Conservation (phyloP, 805 yeast genomes). For the Ogataea kodamae region DNA sequence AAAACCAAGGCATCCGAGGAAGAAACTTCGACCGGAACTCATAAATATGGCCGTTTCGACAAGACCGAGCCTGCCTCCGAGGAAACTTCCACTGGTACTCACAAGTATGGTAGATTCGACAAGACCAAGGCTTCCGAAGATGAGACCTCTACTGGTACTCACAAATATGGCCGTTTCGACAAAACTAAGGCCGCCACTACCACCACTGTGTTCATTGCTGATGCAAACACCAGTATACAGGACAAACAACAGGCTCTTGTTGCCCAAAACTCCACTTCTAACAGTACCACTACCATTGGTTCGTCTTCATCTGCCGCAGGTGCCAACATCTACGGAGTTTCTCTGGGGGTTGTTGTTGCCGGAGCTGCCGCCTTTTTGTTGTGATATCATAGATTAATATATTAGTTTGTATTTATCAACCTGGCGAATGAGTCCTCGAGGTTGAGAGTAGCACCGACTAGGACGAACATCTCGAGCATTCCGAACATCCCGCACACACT, state of each 20-base stretch:
- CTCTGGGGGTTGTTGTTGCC: slow-evolving; percentile 21
- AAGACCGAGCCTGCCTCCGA: slow-evolving; percentile 38
- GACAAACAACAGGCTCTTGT: slow-evolving; percentile 19
- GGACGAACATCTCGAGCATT: no score
- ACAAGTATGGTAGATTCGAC: slow-evolving; percentile 55
- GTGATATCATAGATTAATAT: slow-evolving; percentile 11
- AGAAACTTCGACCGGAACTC: slow-evolving; percentile 38
- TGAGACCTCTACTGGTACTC: slow-evolving; percentile 37
- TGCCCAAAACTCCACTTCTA: slow-evolving; percentile 24
- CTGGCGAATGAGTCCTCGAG: no score
- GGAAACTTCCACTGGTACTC: slow-evolving; percentile 44
- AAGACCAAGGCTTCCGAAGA: slow-evolving; percentile 36
- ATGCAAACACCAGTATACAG: slow-evolving; percentile 11
- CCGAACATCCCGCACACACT: no score
- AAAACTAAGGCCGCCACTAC: slow-evolving; percentile 41
- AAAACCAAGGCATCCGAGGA: slow-evolving; percentile 36
- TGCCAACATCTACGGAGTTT: slow-evolving; percentile 14
- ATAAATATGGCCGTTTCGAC: slow-evolving; percentile 47
- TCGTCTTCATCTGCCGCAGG: slow-evolving; percentile 25
- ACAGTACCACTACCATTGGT: slow-evolving; percentile 15
- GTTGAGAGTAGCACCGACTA: no score
- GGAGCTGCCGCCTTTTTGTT: slow-evolving; percentile 22
- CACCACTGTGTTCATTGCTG: slow-evolving; percentile 34
- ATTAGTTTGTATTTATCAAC: slow-evolving; percentile 1
- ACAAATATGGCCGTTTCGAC: slow-evolving; percentile 47